phyloP scores from a whole-genome alignment of 768 basidiomycete species.

The Daedalea quercina region DNA sequence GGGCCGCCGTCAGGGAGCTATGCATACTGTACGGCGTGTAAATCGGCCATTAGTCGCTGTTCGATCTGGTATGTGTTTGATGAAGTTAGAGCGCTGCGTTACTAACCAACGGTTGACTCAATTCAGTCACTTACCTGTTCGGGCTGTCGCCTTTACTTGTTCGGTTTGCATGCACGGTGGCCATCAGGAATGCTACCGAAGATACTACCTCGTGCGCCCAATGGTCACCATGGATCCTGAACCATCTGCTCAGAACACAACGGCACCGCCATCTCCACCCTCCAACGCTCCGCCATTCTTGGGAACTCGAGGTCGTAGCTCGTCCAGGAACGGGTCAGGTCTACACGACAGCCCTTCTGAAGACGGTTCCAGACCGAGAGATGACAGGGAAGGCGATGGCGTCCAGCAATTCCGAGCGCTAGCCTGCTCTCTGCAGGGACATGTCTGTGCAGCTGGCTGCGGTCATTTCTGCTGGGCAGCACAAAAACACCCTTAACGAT shows the following conservation, averaged over 20 bases:
- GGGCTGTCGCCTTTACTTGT: slow-evolving; percentile 64
- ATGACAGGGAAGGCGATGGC: background rate
- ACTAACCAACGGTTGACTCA: slow-evolving; percentile 7
- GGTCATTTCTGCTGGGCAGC: slow-evolving; percentile 56
- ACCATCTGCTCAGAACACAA: slow-evolving; percentile 10
- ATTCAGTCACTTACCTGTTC: slow-evolving; percentile 69
- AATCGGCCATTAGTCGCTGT: slow-evolving; percentile 39
- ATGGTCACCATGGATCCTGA: slow-evolving; percentile 36
- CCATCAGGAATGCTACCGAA: slow-evolving; percentile 70
- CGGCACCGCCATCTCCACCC: slow-evolving; percentile 14
- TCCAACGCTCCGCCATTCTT: slow-evolving; percentile 5
- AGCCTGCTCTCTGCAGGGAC: slow-evolving; percentile 33
- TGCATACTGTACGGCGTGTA: slow-evolving; percentile 55
- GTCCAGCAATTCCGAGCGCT: background rate
- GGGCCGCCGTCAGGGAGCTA: slow-evolving; percentile 34
- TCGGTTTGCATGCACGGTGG: slow-evolving; percentile 76
- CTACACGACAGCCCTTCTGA: slow-evolving; percentile 19
- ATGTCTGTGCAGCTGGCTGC: slow-evolving; percentile 74
- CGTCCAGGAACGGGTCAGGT: slow-evolving; percentile 4
- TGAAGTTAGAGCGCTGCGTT: background rate
- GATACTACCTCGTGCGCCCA: slow-evolving; percentile 56
- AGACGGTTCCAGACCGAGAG: slow-evolving; percentile 7
- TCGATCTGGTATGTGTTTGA: slow-evolving; percentile 59
- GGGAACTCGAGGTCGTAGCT: background rate
- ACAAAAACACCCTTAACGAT: background rate